These are phyloP conservation scores for Ogataea polymorpha DNA, from an alignment of 805 yeast species.

Conservation along the genomic window DNA sequence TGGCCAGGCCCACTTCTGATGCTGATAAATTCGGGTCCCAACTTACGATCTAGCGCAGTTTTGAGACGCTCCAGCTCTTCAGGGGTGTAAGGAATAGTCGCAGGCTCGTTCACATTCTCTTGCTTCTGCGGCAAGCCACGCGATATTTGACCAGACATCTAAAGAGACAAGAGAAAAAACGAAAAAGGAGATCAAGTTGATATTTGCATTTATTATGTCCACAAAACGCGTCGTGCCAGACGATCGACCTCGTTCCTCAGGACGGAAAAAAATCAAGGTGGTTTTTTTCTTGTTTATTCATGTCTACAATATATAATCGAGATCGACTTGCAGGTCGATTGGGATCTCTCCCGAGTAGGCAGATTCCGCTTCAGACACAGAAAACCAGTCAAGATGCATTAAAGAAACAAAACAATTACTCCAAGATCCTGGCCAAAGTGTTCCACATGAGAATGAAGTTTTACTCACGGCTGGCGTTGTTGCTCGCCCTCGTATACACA, in stretches of 20 bases:
- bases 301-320: slow-evolving; percentile 6
- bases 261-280: slow-evolving; percentile 1
- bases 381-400: not conserved
- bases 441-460: slow-evolving; percentile 27
- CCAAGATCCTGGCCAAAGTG: slow-evolving; percentile 24
- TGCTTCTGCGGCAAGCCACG: slow-evolving; percentile 12
- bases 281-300: slow-evolving; percentile 7
- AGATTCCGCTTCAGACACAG: not conserved
- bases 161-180: slow-evolving; percentile 1
- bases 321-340: slow-evolving; percentile 1
- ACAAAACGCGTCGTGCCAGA: slow-evolving; percentile 7
- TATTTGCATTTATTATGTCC: slow-evolving; percentile 3
- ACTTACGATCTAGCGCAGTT: slow-evolving; percentile 34
- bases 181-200: slow-evolving; percentile 7
- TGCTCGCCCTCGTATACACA: slow-evolving; percentile 21
- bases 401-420: slow-evolving; percentile 23
- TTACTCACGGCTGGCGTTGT: slow-evolving; percentile 27
- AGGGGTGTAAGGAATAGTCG: slow-evolving; percentile 15
- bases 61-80: slow-evolving; percentile 29
- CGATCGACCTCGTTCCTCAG: slow-evolving; percentile 1
- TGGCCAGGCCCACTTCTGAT: slow-evolving; percentile 76
- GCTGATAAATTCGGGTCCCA: slow-evolving; percentile 79
- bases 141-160: slow-evolving; percentile 11
- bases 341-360: not conserved
- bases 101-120: not conserved